Evolutionary conservation across 192 early-diverging fungal genomes (phyloP), one percentile per base, ranked within the genome.

Genomic region (Coemansia sp.): DNA sequence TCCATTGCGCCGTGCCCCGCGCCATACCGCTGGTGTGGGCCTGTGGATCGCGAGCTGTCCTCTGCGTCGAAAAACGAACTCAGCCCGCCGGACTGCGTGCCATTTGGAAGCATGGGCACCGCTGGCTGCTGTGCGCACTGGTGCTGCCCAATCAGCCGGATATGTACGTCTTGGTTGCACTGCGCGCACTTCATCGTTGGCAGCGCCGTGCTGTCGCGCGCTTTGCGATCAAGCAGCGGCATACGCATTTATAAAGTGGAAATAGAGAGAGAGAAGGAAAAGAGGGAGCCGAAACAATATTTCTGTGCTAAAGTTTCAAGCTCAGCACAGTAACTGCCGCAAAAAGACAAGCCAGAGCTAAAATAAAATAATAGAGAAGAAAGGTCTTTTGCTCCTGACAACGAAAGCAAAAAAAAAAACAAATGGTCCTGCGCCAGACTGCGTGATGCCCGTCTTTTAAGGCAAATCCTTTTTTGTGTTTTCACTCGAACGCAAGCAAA

Each of bases 111-210:
- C 14, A 49, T 31, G 9, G 78, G 73, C 42, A 72, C 56, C 2
- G 58, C 54, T 10, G 78, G 73, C 59, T 72, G 68, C 22, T 60
- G 52, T 12, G 51, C 40, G 60, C 78, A 81, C 38, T 71, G 57
- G 63, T 81, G 78, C 52, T 71, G 62, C 8, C 72, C 72, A 54
- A 81, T 81, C 50, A 75, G 51, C 11, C 78, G 61, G 56, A 81
- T 74, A 57, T 81, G 73, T 28, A 81, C 78, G 44, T 81, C 78
- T 49, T 75, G 62, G 63, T 71, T 72, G 69, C 78, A 81, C 63
- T 74, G 72, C 21, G 78, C 65, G 54, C 78, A 81, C 59, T 68
- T 75, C 72, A 81, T 81, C 12, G 78, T 81, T 20, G 78, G 78
- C 23, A 81, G 58, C 42, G 67, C 73, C 21, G 73, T 69, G 69